Evolutionary conservation across 148 eudicot species (phyloP).

Genomic region (Camellia japonica): DNA sequence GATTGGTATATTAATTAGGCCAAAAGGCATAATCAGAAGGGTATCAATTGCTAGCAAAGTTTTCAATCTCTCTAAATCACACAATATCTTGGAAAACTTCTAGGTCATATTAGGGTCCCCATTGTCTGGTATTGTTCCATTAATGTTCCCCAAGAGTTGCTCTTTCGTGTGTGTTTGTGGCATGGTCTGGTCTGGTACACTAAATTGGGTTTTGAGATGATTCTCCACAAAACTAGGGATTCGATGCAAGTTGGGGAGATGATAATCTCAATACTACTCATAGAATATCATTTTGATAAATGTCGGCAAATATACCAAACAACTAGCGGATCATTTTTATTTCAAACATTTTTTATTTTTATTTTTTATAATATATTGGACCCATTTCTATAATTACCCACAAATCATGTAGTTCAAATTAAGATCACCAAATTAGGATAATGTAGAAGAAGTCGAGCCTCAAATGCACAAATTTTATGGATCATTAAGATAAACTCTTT

Average conservation of each 20-base stretch:
- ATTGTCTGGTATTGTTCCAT: neutral
- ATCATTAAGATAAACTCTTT: too few species aligned
- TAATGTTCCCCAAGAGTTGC: slow-evolving; percentile 3
- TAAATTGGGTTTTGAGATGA: neutral
- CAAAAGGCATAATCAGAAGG: neutral
- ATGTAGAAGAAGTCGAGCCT: too few species aligned
- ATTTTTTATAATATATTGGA: too few species aligned
- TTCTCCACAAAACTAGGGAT: neutral
- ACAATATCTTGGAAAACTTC: neutral
- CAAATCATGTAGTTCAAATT: too few species aligned
- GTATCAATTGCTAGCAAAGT: neutral
- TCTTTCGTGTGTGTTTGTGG: neutral
- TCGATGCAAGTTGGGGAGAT: slow-evolving; percentile 9
- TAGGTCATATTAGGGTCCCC: neutral
- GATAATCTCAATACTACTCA: neutral
- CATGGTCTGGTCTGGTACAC: neutral
- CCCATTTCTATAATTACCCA: too few species aligned
- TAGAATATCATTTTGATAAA: too few species aligned
- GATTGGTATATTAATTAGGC: neutral
- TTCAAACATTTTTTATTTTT: too few species aligned
- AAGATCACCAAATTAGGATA: too few species aligned
- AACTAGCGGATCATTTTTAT: too few species aligned
- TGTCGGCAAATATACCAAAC: too few species aligned
- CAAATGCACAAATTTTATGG: too few species aligned
- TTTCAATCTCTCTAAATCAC: neutral